Base-by-base conservation (phyloP, 2,329 filamentous ascomycete species). In the Kalmusia sp. region DNA sequence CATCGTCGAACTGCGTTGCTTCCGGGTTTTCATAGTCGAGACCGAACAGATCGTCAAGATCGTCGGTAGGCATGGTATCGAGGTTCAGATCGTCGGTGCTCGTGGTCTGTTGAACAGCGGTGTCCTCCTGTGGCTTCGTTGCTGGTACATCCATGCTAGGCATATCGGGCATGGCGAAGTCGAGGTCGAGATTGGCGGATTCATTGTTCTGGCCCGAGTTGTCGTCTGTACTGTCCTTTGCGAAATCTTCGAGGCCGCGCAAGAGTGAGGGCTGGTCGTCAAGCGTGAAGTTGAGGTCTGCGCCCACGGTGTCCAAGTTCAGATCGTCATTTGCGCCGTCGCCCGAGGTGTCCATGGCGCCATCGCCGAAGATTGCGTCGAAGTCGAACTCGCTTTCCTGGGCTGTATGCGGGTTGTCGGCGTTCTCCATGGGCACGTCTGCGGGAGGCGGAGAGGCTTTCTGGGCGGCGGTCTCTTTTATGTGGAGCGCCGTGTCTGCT, bases 321-420 rank as follows among this genome's bases (percentile, higher is more conserved):
- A 68, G 53, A 49, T 64, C 57, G 21, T 51, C 45, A 51, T 59
- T 54, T 38, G 55, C 28, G 17, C 17, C 55, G 24, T 59, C 61
- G 35, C 49, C 63, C 6, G 61, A 46, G 1, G 63, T 64, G 51
- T 67, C 66, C 56, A 67, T 65, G 2, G 60, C 49, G 24, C 43
- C 38, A 51, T 73, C 68, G 51, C 66, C 69, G 33, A 74, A 74
- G 46, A 72, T 67, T 51, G 70, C 65, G 39, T 73, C 70, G 45
- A 73, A 72, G 49, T 77, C 76, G 52, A 77, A 74, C 28, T 76
- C 73, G n/a, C 59, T 59, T 19, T 73, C 69, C 48, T 67, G 63
- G 14, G 62, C 27, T 27, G 53, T 66, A n/a, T 62, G 62, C 35
- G 64, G 63, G 24, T 64, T 65, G 21, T 69, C 65, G 0, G 67